phyloP scores from a whole-genome alignment of 306 rosid genomes.

The Acacia acuminata region DNA sequence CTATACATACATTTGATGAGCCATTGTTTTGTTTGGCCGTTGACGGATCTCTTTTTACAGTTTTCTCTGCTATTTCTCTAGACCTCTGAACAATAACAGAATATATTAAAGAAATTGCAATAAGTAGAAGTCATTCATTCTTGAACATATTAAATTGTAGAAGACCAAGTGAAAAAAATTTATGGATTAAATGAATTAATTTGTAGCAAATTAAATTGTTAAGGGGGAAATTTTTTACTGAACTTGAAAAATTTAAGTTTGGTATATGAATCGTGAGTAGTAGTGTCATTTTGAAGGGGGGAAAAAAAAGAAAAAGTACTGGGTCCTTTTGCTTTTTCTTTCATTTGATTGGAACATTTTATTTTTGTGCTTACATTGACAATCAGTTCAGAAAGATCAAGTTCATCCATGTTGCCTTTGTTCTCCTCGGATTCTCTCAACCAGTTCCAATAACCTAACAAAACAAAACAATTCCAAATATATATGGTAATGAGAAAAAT shows the following conservation, averaged over 20 bases:
- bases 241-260: too few relatives aligned
- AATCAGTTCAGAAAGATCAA: neutral
- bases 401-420: neutral
- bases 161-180: neutral
- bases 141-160: too few relatives aligned
- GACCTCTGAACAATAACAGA: neutral
- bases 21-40: neutral
- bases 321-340: too few relatives aligned
- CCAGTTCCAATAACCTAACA: neutral
- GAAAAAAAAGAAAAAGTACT: too few relatives aligned
- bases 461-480: neutral
- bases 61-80: neutral
- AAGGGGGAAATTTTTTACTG: too few relatives aligned
- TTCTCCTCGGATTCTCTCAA: fast-evolving
- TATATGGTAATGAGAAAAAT: neutral
- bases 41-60: neutral
- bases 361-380: neutral
- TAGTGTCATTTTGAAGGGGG: too few relatives aligned
- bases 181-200: neutral
- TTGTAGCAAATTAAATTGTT: neutral
- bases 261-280: too few relatives aligned
- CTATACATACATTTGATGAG: neutral
- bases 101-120: neutral
- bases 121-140: neutral
- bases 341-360: too few relatives aligned